Conservation (phyloP, 2,329 filamentous ascomycete species). For the Dryadomyces quercivorus region DNA sequence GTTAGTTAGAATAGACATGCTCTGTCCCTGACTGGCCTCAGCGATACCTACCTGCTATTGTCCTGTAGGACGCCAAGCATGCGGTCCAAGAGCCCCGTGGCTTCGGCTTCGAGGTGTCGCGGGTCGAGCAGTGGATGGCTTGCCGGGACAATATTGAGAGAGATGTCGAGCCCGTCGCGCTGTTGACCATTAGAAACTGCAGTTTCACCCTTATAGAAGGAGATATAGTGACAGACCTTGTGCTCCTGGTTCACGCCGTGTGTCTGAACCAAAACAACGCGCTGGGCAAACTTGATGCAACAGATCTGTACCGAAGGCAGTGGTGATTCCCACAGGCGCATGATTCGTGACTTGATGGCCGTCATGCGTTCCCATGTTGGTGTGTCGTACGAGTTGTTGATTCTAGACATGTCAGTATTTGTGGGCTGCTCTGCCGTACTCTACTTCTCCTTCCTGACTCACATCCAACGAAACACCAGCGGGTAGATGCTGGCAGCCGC, state of each 20-base stretch:
- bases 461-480: constrained; percentile 87
- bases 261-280: constrained; percentile 84
- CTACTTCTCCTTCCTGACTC: constrained; percentile 34
- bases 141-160: constrained; percentile 70
- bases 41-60: constrained; percentile 53
- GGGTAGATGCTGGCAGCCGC: constrained; percentile 88
- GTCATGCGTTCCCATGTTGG: constrained; percentile 80
- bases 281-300: constrained; percentile 95
- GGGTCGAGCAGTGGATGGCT: constrained; percentile 72
- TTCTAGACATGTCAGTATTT: constrained; percentile 38
- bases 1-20: not conserved
- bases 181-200: constrained; percentile 17
- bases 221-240: constrained; percentile 44
- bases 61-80: constrained; percentile 79
- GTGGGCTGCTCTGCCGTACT: not conserved
- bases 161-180: constrained; percentile 70
- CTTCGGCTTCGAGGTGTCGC: constrained; percentile 80
- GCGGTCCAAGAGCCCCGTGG: constrained; percentile 78
- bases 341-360: constrained; percentile 76
- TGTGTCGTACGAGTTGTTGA: constrained; percentile 72
- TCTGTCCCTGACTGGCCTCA: not conserved
- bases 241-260: constrained; percentile 71
- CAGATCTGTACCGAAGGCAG: constrained; percentile 70
- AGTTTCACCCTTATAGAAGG: not conserved
- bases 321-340: constrained; percentile 77